Evolutionary conservation across 345 rosid species (phyloP), one percentile per base, ranked within the genome.

Genomic region (Stellera chamaejasme): DNA sequence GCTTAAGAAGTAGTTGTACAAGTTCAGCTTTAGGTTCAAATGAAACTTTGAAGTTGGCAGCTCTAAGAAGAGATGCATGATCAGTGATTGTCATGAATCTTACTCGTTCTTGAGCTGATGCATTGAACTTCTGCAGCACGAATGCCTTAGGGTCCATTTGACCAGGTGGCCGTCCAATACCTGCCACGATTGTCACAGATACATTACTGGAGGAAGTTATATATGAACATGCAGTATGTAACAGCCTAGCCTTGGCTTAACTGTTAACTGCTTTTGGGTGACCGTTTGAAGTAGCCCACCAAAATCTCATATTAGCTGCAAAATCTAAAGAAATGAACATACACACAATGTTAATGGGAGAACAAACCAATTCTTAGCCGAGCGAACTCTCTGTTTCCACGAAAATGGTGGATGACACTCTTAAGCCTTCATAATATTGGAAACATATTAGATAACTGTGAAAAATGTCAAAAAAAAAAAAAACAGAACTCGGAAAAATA

Each of bases 61-160:
- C 43, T 42, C 25, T 26, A 27, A 27, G 23, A 45, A 42, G 23
- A 45, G 2, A 50, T 49, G 59, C 50, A 44, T 13, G 49, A 52
- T 28, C 15, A 12, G 45, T 39, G 13, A 14, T 26, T 13, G 27
- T 46, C 13, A 27, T 63, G 12, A 50, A 54, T 62, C 80, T 77
- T 75, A 88, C 96, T 51, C 74, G 80, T 65, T 77, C 81, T 67
- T 68, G 80, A 61, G 82, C 81, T 55, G 65, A 60, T 28, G 65
- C 71, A 66, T 81, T 91, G 76, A 88, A 85, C 72, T 77, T 88
- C 75, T 91, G 98, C 64, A 91, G 72, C 75, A 85, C 70, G 63
- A 88, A 91, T 60, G 96, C 98, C 64, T 88, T 91, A 43, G 98
- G 98, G 66, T 91, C 98, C 98, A 88, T 91, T 75, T 85, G 96